A percentile compares a stretch with the other conserved stretches of the same genome.
Evolutionary conservation across 306 rosid species (phyloP).

Genomic region (Sesbania bispinosa): DNA sequence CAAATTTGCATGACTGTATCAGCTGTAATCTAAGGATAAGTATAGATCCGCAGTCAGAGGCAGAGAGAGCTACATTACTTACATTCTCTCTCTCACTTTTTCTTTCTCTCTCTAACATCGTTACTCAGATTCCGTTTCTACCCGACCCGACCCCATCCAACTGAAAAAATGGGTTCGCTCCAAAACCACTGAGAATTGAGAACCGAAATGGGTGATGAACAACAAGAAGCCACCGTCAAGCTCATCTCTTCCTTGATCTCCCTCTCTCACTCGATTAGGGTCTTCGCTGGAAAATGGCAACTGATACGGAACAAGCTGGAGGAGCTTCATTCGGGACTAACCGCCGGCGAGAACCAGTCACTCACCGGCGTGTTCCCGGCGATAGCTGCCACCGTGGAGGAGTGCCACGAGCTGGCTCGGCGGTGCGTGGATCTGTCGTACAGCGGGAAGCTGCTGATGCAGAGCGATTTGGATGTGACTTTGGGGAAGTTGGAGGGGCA

Average conservation of each 20-base stretch:
- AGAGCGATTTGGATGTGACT: conserved; percentile 75
- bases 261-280: conserved; percentile 60
- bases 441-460: conserved; percentile 93
- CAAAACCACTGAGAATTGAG: conserved; percentile 37
- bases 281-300: conserved; percentile 78
- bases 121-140: too few species aligned
- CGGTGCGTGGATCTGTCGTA: conserved; percentile 76
- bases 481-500: conserved; percentile 54
- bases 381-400: conserved; percentile 37
- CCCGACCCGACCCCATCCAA: too few species aligned
- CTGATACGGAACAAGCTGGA: conserved; percentile 62
- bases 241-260: conserved; percentile 54
- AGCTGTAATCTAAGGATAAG: conserved; percentile 44
- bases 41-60: conserved; percentile 28
- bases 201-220: conserved; percentile 49
- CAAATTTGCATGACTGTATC: conserved; percentile 6
- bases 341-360: conserved; percentile 49
- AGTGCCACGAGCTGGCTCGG: conserved; percentile 63
- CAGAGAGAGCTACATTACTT: not conserved
- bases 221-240: conserved; percentile 27
- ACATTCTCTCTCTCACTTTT: too few species aligned
- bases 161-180: conserved; percentile 38
- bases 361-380: conserved; percentile 39
- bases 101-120: conserved; percentile 13
- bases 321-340: conserved; percentile 52